Conservation (phyloP, 257 asterid species). For the Capsicum chinense region DNA sequence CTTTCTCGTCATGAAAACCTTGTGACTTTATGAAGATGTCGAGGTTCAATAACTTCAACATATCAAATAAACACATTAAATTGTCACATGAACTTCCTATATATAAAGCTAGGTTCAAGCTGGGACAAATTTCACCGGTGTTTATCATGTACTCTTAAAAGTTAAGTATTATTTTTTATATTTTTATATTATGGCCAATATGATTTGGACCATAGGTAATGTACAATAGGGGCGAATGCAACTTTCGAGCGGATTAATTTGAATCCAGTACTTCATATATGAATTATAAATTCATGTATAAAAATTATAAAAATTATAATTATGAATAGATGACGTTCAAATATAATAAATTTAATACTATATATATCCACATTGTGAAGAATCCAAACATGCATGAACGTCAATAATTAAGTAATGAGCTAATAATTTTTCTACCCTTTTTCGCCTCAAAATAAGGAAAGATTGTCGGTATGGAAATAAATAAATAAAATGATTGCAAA, state of each 20-base stretch:
- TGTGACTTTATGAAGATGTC: neutral
- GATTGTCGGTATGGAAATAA: neutral
- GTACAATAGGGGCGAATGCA: too few species aligned
- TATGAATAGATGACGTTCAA: too few species aligned
- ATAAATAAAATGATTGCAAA: constrained; percentile 3
- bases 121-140: neutral
- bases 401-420: constrained; percentile 6
- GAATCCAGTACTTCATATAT: neutral
- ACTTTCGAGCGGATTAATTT: neutral
- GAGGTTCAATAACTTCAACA: neutral
- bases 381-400: neutral
- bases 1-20: neutral
- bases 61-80: neutral
- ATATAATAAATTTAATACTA: too few species aligned
- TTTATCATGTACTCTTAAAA: neutral
- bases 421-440: neutral
- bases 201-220: too few species aligned
- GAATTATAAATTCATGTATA: neutral
- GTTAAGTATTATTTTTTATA: too few species aligned
- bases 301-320: too few species aligned
- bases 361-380: neutral
- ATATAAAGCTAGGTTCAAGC: neutral
- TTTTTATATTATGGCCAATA: too few species aligned
- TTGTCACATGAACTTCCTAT: neutral
- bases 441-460: neutral